Evolutionary conservation across 2,329 filamentous ascomycete species (phyloP), one percentile per base, ranked within the genome.

Genomic region (Diaporthe sp.): DNA sequence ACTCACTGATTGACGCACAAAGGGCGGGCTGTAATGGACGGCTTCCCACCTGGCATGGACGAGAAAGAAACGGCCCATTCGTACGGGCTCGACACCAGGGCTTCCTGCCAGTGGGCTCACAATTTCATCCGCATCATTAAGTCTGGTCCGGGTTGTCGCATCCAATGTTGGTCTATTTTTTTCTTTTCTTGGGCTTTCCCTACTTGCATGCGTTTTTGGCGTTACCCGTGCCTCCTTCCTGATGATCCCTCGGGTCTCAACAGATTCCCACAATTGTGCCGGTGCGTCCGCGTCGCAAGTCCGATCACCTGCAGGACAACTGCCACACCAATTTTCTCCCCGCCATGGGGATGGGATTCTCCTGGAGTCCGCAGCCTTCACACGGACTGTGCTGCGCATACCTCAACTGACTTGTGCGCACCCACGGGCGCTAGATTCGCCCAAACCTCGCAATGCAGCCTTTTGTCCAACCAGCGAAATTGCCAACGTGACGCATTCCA

Each of bases 171-270:
- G 30, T 54, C 45, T 66, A 73, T 70, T 57, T 68, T 67, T 61
- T 52, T 67, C 33, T 67, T 61, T 52, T 52, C 67, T 73, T 45
- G 45, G 22, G 52, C 58, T 57, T 40, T 57, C 57, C 67, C 70
- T 72, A 72, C 45, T 72, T 64, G 70, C 70, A 64, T 72, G 70
- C 60, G 58, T 64, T 72, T 42, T 40, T 42, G 70, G 70, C 70
- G 70, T 47, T 45, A 45, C 57, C 57, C 58, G 47, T 64, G 5
- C 64, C 64, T 54, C 45, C 64, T 40, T 47, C 47, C 64, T 68
- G 57, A 33, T 50, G 57, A 25, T 52, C 35, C 60, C 47, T 45
- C 30, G 45, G 57, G 57, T 64, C 57, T 64, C 58, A 33, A 64
- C 33, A 71, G 70, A 47, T 54, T 35, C 47, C 70, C 70, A 64